Conservation (phyloP, 345 rosid genomes). For the Gossypium sturtianum region DNA sequence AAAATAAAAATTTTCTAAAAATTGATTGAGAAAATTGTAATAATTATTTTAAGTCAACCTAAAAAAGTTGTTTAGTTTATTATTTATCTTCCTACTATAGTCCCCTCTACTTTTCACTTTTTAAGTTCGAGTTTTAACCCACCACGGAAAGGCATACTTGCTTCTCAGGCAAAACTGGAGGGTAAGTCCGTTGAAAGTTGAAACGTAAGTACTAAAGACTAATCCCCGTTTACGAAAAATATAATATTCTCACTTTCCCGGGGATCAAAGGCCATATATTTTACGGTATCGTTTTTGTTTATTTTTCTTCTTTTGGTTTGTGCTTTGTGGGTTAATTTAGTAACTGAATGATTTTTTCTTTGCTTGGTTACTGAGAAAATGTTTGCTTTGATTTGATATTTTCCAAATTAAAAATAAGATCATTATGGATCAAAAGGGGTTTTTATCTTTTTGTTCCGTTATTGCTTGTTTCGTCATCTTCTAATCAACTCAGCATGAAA, state of each 20-base stretch:
- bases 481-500: not conserved
- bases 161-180: not conserved
- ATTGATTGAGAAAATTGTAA: too few relatives aligned
- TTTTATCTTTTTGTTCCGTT: not conserved
- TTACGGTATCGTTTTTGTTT: not conserved
- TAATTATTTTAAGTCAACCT: too few relatives aligned
- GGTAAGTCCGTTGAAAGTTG: not conserved
- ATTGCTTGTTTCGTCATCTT: not conserved
- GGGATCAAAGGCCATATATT: constrained; percentile 1
- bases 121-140: not conserved
- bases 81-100: not conserved
- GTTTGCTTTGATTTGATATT: not conserved
- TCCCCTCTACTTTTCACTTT: not conserved
- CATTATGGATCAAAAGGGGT: not conserved
- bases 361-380: constrained; percentile 11
- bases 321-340: not conserved
- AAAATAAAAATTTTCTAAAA: too few relatives aligned
- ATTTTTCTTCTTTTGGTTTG: not conserved
- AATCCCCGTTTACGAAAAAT: not conserved
- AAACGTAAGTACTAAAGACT: not conserved
- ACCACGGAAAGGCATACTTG: not conserved
- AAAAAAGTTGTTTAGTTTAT: too few relatives aligned
- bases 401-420: not conserved
- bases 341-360: not conserved
- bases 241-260: not conserved